Base-by-base conservation (phyloP, 2,329 filamentous ascomycete species). In the Penicillium verrucosum region DNA sequence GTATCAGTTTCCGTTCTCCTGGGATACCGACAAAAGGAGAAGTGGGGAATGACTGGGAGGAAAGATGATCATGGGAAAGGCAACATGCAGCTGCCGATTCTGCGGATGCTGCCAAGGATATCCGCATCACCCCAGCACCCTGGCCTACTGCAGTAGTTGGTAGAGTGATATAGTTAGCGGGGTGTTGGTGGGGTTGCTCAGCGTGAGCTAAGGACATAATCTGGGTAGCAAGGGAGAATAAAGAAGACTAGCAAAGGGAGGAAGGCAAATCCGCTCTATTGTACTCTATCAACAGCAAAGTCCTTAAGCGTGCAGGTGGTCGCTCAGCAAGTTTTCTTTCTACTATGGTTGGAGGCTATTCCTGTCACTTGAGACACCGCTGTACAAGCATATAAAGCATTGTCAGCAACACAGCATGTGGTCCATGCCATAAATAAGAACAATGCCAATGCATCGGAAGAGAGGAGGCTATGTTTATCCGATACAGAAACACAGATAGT, bases 131-230 rank as follows among this genome's bases (percentile, higher is more conserved):
- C 25, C 25, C n/a, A 36, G 49, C 37, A 52, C 34, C 8, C 23
- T 42, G 36, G 36, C 21, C 41, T 29, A 14, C 40, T 54, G 37
- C 45, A 54, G 30, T 23, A 45, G 48, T 36, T 3, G n/a, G 12
- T 21, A 57, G 30, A 47, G 18, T 23, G 29, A 42, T 47, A 37
- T n/a, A 54, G n/a, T n/a, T n/a, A n/a, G 50, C 43, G 43, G 50
- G 50, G 54, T 55, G 36, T 38, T 53, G 37, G 43, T 52, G 54
- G 30, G 54, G 50, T 54, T 38, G 36, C 34, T 34, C 27, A 46
- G 21, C 14, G 23, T 44, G 41, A 23, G 21, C 12, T 29, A 46
- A 36, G 23, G 4, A 38, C n/a, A 30, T 14, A 21, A 40, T 11
- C 29, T 25, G 30, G 50, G 37, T 25, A 43, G 38, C 11, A 48